A percentile compares a stretch with the other conserved stretches of the same genome.
Evolutionary conservation across 2,329 filamentous ascomycete genomes (phyloP).

Genomic region (Phaeosphaeria sp.): DNA sequence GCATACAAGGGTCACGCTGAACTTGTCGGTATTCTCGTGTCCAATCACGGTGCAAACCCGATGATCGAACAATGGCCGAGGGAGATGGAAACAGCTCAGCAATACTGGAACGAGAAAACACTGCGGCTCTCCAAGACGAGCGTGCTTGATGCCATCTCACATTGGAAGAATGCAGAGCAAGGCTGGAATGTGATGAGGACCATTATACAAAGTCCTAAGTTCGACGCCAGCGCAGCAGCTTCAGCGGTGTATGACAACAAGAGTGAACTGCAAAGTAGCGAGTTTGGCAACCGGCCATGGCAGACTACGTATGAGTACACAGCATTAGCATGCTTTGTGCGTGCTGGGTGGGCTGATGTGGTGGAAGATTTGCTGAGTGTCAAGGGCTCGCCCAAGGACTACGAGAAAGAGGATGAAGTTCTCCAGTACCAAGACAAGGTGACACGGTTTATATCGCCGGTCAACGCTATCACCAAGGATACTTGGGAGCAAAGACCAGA

Average conservation of each 20-base stretch:
- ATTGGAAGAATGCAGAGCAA: conserved; percentile 22
- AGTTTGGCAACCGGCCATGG: conserved; percentile 22
- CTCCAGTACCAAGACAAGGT: conserved; percentile 24
- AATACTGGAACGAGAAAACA: conserved; percentile 23
- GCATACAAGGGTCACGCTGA: conserved; percentile 24
- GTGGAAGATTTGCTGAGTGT: conserved; percentile 24
- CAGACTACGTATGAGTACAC: conserved; percentile 25
- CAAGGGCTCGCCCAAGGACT: conserved; percentile 14
- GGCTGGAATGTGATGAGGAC: conserved; percentile 20
- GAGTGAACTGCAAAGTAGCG: conserved; percentile 20
- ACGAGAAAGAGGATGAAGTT: conserved; percentile 24
- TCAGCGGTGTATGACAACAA: conserved; percentile 25
- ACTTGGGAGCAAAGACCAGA: conserved; percentile 25
- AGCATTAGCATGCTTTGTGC: conserved; percentile 19
- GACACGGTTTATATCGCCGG: conserved; percentile 18
- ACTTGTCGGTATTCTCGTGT: conserved; percentile 19
- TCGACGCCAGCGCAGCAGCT: conserved; percentile 17
- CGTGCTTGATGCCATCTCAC: conserved; percentile 22
- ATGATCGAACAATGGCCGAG: conserved; percentile 27
- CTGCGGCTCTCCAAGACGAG: conserved; percentile 23
- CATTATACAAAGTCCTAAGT: conserved; percentile 21
- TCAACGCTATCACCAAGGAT: conserved; percentile 26
- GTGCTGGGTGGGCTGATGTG: conserved; percentile 26
- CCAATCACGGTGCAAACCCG: conserved; percentile 21
- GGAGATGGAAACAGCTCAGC: conserved; percentile 23